Evolutionary conservation across 148 eudicot genomes (phyloP).

Genomic region (Silene latifolia): DNA sequence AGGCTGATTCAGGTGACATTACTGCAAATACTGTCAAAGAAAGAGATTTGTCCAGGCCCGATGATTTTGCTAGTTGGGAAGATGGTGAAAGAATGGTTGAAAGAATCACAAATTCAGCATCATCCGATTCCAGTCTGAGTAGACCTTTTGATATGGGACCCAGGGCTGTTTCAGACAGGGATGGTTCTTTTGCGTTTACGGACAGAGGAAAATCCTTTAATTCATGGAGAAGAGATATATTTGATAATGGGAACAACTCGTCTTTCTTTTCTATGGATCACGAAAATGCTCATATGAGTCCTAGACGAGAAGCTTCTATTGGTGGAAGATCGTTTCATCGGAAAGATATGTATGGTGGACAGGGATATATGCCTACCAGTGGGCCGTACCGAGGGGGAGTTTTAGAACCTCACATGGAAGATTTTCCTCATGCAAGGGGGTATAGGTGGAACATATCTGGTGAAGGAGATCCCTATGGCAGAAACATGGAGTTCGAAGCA

Average conservation of each 20-base stretch:
- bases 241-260: slow-evolving; percentile 52
- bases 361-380: slow-evolving; percentile 55
- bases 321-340: slow-evolving; percentile 57
- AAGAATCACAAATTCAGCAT: slow-evolving; percentile 64
- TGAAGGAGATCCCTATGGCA: slow-evolving; percentile 43
- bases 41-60: slow-evolving; percentile 38
- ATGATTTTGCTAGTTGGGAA: slow-evolving; percentile 75
- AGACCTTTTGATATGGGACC: slow-evolving; percentile 54
- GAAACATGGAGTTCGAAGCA: slow-evolving; percentile 46
- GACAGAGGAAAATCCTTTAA: slow-evolving; percentile 62
- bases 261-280: slow-evolving; percentile 47
- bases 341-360: slow-evolving; percentile 60
- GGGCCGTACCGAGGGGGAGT: slow-evolving; percentile 43
- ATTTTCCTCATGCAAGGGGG: slow-evolving; percentile 52
- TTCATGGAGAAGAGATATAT: slow-evolving; percentile 70
- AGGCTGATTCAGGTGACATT: slow-evolving; percentile 44
- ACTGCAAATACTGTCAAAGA: slow-evolving; percentile 34
- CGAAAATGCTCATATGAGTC: slow-evolving; percentile 58
- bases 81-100: slow-evolving; percentile 91
- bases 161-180: slow-evolving; percentile 39
- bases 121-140: slow-evolving; percentile 51
- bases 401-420: slow-evolving; percentile 52
- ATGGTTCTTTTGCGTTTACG: slow-evolving; percentile 50
- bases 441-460: slow-evolving; percentile 56
- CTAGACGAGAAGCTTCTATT: slow-evolving; percentile 46